Evolutionary conservation across 129 eudicot species (phyloP).

Genomic region (Deinandra increscens): DNA sequence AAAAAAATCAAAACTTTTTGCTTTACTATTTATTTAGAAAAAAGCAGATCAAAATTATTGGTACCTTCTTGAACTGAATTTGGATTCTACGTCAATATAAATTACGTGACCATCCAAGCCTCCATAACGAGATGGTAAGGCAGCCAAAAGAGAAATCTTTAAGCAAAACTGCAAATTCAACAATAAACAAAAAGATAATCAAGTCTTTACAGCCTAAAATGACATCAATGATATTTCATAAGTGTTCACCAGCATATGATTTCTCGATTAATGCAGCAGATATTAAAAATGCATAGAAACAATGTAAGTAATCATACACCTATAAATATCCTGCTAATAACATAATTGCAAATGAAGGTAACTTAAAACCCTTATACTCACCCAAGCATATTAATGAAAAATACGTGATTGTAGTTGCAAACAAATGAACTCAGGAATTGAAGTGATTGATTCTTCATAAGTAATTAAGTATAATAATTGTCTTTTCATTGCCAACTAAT

Average conservation of each 20-base stretch:
- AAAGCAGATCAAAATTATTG: background rate
- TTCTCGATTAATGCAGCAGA: background rate
- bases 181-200: constrained; percentile 19
- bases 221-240: background rate
- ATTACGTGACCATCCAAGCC: constrained; percentile 80
- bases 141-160: constrained; percentile 75
- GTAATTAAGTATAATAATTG: background rate
- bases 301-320: background rate
- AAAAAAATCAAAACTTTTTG: background rate
- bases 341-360: constrained; percentile 1
- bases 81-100: constrained; percentile 86
- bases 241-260: background rate
- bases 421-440: background rate
- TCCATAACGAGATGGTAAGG: constrained; percentile 70
- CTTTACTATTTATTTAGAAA: background rate
- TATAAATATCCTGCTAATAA: background rate
- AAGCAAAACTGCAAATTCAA: constrained; percentile 69
- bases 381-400: background rate
- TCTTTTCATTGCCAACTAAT: constrained; percentile 5
- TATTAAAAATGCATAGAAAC: constrained; percentile 13
- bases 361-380: background rate
- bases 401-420: background rate
- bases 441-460: background rate
- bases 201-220: background rate
- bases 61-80: constrained; percentile 78